phyloP scores from a whole-genome alignment of 352 stramenopile genomes.

The Pythium aphanidermatum region DNA sequence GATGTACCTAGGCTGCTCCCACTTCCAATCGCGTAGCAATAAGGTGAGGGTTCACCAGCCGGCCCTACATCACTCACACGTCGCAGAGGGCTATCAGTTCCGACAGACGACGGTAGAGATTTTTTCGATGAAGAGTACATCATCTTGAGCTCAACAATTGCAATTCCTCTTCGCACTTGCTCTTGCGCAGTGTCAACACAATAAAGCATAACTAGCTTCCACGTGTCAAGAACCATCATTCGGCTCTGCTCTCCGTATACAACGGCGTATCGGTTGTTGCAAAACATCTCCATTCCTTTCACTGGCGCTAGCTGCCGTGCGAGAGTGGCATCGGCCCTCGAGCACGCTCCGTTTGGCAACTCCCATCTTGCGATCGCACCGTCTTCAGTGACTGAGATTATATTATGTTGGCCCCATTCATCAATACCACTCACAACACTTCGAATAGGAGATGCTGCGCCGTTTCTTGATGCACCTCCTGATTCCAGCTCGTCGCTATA shows the following conservation, averaged over 20 bases:
- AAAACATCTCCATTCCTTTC: constrained; percentile 66
- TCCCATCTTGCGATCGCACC: constrained; percentile 59
- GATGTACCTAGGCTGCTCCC: no score
- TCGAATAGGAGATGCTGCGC: constrained; percentile 30
- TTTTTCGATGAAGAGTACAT: neutral
- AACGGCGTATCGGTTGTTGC: constrained; percentile 61
- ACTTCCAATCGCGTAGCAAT: no score
- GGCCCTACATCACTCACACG: constrained; percentile 6
- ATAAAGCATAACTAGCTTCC: constrained; percentile 62
- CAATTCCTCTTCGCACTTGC: constrained; percentile 66
- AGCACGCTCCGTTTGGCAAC: constrained; percentile 58
- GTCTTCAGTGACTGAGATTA: constrained; percentile 49
- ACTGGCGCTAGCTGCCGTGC: constrained; percentile 57
- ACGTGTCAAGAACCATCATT: constrained; percentile 77
- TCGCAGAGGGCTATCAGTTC: constrained; percentile 7
- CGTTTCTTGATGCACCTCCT: neutral
- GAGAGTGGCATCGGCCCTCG: constrained; percentile 38
- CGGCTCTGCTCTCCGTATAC: constrained; percentile 63
- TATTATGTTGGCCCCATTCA: constrained; percentile 70
- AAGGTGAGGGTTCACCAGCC: neutral
- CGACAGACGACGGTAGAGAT: constrained; percentile 8
- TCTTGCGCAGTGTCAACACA: constrained; percentile 76
- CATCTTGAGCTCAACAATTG: constrained; percentile 51
- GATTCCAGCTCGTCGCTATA: constrained; percentile 12
- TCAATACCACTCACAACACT: constrained; percentile 64